These are phyloP conservation scores for Scleromitrula shiraiana DNA, from an alignment of 2,329 filamentous ascomycete species.

Conservation along the genomic window DNA sequence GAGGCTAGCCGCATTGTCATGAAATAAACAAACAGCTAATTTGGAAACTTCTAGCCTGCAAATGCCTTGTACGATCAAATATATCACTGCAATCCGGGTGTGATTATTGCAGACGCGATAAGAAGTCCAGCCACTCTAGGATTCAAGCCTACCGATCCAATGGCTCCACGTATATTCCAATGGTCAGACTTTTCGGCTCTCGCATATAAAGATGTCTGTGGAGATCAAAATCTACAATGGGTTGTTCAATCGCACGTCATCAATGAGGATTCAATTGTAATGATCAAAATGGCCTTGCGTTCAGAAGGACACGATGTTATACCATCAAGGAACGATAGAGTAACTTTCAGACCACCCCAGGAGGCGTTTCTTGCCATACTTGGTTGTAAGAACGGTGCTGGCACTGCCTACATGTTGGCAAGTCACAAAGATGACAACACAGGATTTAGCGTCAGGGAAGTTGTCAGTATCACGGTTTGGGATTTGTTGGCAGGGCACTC, in stretches of 20 bases:
- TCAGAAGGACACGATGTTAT: neutral
- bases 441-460: neutral
- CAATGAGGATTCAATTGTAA: neutral
- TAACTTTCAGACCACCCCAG: neutral
- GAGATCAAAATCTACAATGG: neutral
- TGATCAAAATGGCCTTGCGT: neutral
- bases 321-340: neutral
- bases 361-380: neutral
- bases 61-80: neutral
- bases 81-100: neutral
- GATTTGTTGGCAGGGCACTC: neutral
- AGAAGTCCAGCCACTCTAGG: neutral
- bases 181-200: neutral
- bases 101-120: neutral
- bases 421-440: neutral
- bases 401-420: neutral
- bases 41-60: too few species aligned
- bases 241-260: neutral
- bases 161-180: neutral
- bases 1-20: too few species aligned
- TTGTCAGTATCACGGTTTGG: neutral
- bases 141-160: neutral
- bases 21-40: too few species aligned
- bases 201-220: neutral
- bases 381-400: conserved; percentile 1